Evolutionary conservation across 2,329 filamentous ascomycete species (phyloP), one percentile per base, ranked within the genome.

Genomic region (Zopfia rhizophila): DNA sequence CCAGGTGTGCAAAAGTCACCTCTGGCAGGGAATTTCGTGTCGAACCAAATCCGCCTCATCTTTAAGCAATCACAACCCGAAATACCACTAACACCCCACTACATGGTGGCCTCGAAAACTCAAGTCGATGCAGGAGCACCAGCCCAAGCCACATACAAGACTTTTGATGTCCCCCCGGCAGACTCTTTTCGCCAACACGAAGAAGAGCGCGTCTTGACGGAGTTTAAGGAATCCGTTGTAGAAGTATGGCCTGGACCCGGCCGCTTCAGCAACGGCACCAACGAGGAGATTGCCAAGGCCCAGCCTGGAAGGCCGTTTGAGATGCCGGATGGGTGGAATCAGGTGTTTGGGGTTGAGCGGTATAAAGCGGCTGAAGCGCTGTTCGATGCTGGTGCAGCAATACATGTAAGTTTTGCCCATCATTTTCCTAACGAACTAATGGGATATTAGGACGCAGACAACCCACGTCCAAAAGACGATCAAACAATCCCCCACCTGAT

Each of bases 161-260:
- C 83, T 27, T 96, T 91, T 68, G 80, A 66, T 79, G 75, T 75
- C 42, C 75, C 80, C 2, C 83, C 82, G 1, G 75, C 78, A 59
- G 81, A 84, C 19, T 91, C 89, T 1, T 97, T 92, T 82, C 86
- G 88, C 48, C 78, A 80, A 13, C 87, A 93, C 56, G 87, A 97
- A 73, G 92, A 99, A 77, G 94, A 97, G 72, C 89, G 93, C 40
- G 87, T 96, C 29, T 77, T 99, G 45, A 91, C 90, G 25, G 91
- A 97, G 70, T 99, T 96, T 83, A 99, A 99, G 77, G 95, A 99
- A 75, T 95, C 89, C 13, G 91, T 97, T 12, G 91, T 97, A 19
- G 91, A 97, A 74, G 86, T 93, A 11, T 99, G 94, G 93, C 84
- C 85, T 18, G 90, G 90, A 1, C 90, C 90, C 0, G 87, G 87